Base-by-base conservation (phyloP, 2,329 filamentous ascomycete genomes). In the Chrysosporium queenslandicum region DNA sequence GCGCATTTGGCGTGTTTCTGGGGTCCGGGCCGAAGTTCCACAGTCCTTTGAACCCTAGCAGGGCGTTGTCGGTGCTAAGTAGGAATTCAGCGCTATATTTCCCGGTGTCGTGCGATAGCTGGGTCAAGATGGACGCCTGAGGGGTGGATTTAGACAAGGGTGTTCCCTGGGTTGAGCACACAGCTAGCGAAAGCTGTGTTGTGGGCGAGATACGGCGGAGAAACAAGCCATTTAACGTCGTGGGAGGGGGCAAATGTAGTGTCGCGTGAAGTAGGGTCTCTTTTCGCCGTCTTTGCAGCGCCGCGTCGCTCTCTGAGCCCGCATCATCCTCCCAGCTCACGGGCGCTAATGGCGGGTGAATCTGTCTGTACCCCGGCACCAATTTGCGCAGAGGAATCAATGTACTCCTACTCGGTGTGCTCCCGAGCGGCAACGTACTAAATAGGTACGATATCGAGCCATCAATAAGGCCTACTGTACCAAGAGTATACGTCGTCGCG, bases 391-490 rank as follows among this genome's bases (percentile, higher is more conserved):
- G 74, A 12, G 88, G 82, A 34, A 96, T 83, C 20, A 79, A 74
- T 45, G 83, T 82, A 60, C 87, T 94, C 68, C 81, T 79, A 68
- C 76, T 88, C 58, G 72, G 71, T 18, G 79, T 72, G 48, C 83
- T 75, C 36, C 76, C 72, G 53, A 97, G 77, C 11, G 88, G 83
- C 7, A 92, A 77, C 2, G 88, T 94, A 46, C 89, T 94, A 74
- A 94, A 97, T 50, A 98, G 80, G 71, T 97, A 98, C 12, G 90
- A 94, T 53, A 98, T 80, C n/a, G 89, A 95, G 66, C 92, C 92
- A 71, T 97, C 91, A 48, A 98, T 90, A 32, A 94, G 78, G 55
- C 91, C 92, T 14, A 94, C 79, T 39, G 85, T 94, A 55, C 89
- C 88, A 41, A 98, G 80, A 39, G 87, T 86, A 70, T 98, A 98